A percentile compares a stretch with the other conserved stretches of the same genome.
phyloP scores from a whole-genome alignment of 2,329 filamentous ascomycete species.

The Xylariomycetidae sp. region DNA sequence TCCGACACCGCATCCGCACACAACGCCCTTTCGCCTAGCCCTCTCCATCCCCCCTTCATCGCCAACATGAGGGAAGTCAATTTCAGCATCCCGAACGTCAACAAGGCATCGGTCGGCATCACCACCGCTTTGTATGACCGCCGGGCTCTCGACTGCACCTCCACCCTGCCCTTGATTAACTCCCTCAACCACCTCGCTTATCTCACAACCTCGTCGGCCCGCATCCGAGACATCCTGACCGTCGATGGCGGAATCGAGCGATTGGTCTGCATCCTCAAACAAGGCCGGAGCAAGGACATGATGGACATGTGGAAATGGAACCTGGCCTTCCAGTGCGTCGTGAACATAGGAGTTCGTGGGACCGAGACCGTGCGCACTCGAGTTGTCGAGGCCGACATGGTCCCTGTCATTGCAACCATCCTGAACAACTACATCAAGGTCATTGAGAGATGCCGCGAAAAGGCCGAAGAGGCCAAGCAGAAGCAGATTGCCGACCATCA shows the following conservation, averaged over 20 bases:
- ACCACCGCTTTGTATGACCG: conserved; percentile 97
- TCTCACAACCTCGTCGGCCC: conserved; percentile 93
- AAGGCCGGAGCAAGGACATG: conserved; percentile 93
- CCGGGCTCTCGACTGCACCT: conserved; percentile 95
- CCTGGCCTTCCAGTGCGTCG: conserved; percentile 95
- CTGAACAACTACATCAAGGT: conserved; percentile 98
- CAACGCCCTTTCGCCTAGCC: conserved; percentile 11
- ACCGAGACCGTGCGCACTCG: conserved; percentile 90
- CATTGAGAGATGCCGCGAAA: conserved; percentile 83
- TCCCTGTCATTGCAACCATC: conserved; percentile 96
- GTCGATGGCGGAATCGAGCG: conserved; percentile 98
- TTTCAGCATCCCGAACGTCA: conserved; percentile 98
- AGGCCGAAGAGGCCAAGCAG: conserved; percentile 74
- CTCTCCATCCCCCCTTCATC: conserved; percentile 8
- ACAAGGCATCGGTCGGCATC: conserved; percentile 98
- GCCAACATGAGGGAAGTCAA: conserved; percentile 96
- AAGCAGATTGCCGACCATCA: conserved; percentile 55
- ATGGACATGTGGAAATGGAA: conserved; percentile 99
- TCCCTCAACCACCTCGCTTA: conserved; percentile 98
- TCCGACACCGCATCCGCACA: conserved; percentile 11
- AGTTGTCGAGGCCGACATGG: conserved; percentile 98
- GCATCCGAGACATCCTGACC: conserved; percentile 94
- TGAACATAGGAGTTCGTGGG: conserved; percentile 95
- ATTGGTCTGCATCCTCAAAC: conserved; percentile 94
- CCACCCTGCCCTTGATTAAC: conserved; percentile 94